Base-by-base conservation (phyloP, 2,329 filamentous ascomycete species). In the Trichoderma citrinoviride region DNA sequence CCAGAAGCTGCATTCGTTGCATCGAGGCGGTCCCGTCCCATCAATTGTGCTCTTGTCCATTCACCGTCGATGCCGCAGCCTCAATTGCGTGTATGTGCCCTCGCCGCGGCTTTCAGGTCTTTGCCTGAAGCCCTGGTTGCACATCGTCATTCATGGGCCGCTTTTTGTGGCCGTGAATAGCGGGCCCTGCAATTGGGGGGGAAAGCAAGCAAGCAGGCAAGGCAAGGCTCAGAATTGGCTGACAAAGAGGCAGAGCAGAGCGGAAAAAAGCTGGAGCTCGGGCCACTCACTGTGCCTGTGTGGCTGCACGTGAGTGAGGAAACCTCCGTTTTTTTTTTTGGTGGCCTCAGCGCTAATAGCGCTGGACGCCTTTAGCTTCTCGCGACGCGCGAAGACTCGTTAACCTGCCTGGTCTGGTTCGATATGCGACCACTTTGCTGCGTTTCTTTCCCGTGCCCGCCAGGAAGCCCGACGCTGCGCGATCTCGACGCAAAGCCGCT, bases 291-390 rank as follows among this genome's bases (percentile, higher is more conserved):
- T 44, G 61, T 55, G 61, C 61, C 43, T 37, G 43, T 23, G 41
- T 46, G 56, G 61, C 61, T 64, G 61, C 65, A 66, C 65, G 65
- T 66, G 65, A 66, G 65, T n/a, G 56, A 46, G 53, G 33, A 27
- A 44, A 37, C 53, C 25, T 37, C 46, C 52, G 43, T 53, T 62
- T 57, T 52, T 43, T 43, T 33, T 52, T 52, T 7, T 37, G 33
- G 33, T 62, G 53, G 58, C 64, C 64, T 66, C 58, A 66, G 50
- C 57, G 58, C 64, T 60, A 50, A 49, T 33, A 50, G 64, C 44
- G 33, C 33, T 37, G 33, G 33, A 37, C 33, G 33, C 33, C 33
- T 37, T 37, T 37, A 37, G 33, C 33, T 37, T 49, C 53, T 55
- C 61, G 65, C 65, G 54, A 66, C 65, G 60, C 64, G 58, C 57